Conservation (phyloP, 2,329 filamentous ascomycete genomes). For the Gliomastix tumulicola region DNA sequence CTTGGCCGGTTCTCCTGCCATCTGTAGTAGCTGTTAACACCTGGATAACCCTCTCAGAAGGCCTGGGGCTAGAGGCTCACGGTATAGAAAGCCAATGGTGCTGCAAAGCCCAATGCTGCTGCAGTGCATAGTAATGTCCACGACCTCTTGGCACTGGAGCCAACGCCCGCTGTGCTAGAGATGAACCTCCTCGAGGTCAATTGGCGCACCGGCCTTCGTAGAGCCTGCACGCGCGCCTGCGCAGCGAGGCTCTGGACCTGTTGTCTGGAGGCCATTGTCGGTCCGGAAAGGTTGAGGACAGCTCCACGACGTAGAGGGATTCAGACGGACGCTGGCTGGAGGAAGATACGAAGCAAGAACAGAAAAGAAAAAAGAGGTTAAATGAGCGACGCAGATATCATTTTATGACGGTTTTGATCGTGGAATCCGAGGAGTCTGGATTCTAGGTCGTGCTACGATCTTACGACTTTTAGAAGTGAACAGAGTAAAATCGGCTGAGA, state of each 20-base stretch:
- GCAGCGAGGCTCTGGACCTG: constrained; percentile 19
- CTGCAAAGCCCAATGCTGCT: constrained; percentile 41
- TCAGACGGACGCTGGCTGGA: too few species aligned
- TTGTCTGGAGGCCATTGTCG: constrained; percentile 20
- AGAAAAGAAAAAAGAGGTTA: not conserved
- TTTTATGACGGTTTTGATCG: constrained; percentile 1
- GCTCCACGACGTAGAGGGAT: not conserved
- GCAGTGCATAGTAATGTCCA: constrained; percentile 23
- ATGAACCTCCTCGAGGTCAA: constrained; percentile 15
- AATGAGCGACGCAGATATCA: not conserved
- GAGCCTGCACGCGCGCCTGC: constrained; percentile 16
- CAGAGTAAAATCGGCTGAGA: too few species aligned
- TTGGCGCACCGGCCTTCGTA: constrained; percentile 14
- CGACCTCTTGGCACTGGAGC: constrained; percentile 10
- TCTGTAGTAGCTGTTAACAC: too few species aligned
- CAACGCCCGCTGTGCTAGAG: constrained; percentile 14
- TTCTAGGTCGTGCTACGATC: too few species aligned
- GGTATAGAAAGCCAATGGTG: constrained; percentile 47
- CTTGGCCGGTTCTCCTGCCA: constrained; percentile 10
- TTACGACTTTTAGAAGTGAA: too few species aligned
- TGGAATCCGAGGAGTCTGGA: not conserved
- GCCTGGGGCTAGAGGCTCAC: constrained; percentile 4
- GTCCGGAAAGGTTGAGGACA: not conserved
- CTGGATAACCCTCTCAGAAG: not conserved
- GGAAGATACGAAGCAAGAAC: too few species aligned